These are phyloP conservation scores for Vitis riparia DNA, from an alignment of 164 flowering plant genomes.

Conservation along the genomic window DNA sequence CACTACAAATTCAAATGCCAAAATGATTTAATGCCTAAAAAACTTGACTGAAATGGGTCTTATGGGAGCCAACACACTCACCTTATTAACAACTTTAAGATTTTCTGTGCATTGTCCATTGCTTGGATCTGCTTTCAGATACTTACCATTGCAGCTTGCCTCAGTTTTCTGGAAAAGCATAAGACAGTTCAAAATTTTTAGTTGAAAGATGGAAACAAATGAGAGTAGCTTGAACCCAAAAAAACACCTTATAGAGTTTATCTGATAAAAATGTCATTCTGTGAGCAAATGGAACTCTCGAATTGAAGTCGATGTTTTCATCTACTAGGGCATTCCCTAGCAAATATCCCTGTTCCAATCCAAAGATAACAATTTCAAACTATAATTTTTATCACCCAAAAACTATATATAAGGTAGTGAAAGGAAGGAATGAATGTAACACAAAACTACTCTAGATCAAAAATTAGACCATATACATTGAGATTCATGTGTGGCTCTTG, in stretches of 20 bases:
- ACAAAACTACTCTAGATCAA: too few relatives aligned
- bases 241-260: slow-evolving; percentile 15
- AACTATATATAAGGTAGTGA: too few relatives aligned
- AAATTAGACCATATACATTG: slow-evolving; percentile 16
- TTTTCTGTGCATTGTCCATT: slow-evolving; percentile 17
- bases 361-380: neutral
- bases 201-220: too few relatives aligned
- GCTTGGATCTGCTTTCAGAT: slow-evolving; percentile 17
- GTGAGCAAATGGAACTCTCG: slow-evolving; percentile 21
- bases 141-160: slow-evolving; percentile 29
- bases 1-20: neutral
- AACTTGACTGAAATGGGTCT: neutral
- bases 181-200: neutral
- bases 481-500: slow-evolving; percentile 30
- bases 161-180: slow-evolving; percentile 14
- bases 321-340: slow-evolving; percentile 24
- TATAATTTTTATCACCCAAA: too few relatives aligned
- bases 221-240: too few relatives aligned
- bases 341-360: slow-evolving; percentile 5
- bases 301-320: neutral
- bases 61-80: slow-evolving; percentile 1
- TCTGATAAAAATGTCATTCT: slow-evolving; percentile 22
- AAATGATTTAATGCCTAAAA: neutral
- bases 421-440: too few relatives aligned
- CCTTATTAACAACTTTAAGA: slow-evolving; percentile 8